Base-by-base conservation (phyloP, 2,329 filamentous ascomycete genomes). In the Botrytis paeoniae region DNA sequence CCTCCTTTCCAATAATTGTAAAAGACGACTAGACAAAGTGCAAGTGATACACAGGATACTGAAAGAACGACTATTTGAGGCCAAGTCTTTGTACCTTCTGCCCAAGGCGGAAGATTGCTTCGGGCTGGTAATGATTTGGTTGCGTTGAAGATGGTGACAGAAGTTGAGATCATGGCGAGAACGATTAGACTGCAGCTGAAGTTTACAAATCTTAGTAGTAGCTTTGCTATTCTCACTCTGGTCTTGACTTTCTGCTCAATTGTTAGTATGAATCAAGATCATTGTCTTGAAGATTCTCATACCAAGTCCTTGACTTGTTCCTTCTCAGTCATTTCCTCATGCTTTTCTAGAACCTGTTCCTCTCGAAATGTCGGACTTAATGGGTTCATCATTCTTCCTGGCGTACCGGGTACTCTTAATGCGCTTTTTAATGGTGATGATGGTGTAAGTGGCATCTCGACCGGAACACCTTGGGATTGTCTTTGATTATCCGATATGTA, bases 171-270 rank as follows among this genome's bases (percentile, higher is more conserved):
- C 89, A 99, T 95, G 75, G 94, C 87, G 73, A 99, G 88, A 77
- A 99, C 93, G 81, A 99, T 98, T 74, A 98, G 87, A 82, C 93
- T 95, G 86, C 96, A 99, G 83, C 93, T 94, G 83, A 99, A 98
- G 87, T 95, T 98, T 84, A 98, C 93, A 73, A 94, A 92, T 77
- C 96, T 92, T n/a, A 99, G 90, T 75, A 97, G 89, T 79, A 98
- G 91, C 85, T 99, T 99, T 78, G 95, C 96, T 83, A 98, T 87
- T 64, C 96, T 91, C 48, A 98, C 95, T 77, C 94, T 90, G 51
- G 91, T 91, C 85, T 98, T 98, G 82, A 97, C 89, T 91, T 93
- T 97, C 95, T 97, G 81, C 64, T 77, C 78, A 81, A 78, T 29
- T 80, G 48, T 73, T 70, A 73, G 72, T 75, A 82, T 86, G 82